Evolutionary conservation across 2,329 filamentous ascomycete genomes (phyloP), one percentile per base, ranked within the genome.

Genomic region (Cercospora brassicicola): DNA sequence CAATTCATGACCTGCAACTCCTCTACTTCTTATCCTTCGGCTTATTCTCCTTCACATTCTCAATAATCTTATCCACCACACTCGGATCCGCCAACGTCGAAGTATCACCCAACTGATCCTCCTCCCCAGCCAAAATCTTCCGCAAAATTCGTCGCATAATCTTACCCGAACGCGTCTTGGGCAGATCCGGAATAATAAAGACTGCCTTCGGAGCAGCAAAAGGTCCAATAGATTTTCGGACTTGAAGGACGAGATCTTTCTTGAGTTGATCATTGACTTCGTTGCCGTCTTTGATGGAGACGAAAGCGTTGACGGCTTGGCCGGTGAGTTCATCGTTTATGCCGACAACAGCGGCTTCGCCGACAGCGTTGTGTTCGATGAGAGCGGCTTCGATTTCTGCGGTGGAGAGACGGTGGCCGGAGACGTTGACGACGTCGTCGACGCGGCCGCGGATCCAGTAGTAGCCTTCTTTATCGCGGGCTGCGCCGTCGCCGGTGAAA

Each of bases 371-470:
- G 81, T 98, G 94, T 85, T 98, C 94, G 73, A 99, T 90, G 59
- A 99, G 89, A 18, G 95, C 95, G 30, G 95, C 95, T 83, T 99
- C 95, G 73, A 99, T 99, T 82, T 99, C 95, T 39, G 95, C 94
- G 9, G 95, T 99, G 15, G 94, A 98, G 71, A 99, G 86, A 80
- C 95, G 91, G 82, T 99, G 95, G 30, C 95, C 95, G 75, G 91
- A 95, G 70, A 99, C 95, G 81, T 99, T 99, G 80, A 99, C 94
- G 53, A 99, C 95, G 77, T 99, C 95, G 78, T 99, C 95, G 63
- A 99, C 95, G 81, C 95, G 93, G 73, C 95, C 95, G 71, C 95
- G 92, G 80, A 99, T 99, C 95, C 95, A 99, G 88, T 98, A 99
- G 86, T 97, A 99, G 66, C 95, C 95, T 77, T 99, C 95, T 82